Evolutionary conservation across 2,329 filamentous ascomycete species (phyloP).

Genomic region (Microcyclospora tardicrescens): DNA sequence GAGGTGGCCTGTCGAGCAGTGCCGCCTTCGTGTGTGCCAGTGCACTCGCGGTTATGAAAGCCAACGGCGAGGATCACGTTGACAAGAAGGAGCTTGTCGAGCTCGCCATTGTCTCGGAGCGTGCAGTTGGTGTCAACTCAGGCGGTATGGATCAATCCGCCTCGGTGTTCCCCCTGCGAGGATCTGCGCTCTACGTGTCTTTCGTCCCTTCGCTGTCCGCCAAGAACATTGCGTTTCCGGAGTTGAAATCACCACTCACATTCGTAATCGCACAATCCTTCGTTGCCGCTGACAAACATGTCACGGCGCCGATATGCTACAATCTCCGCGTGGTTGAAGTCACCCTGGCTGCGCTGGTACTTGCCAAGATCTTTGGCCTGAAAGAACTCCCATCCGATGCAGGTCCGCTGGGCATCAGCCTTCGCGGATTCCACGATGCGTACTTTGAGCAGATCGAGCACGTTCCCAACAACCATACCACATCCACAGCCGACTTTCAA

Average conservation of each 20-base stretch:
- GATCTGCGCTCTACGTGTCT: conserved; percentile 76
- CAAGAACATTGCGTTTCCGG: conserved; percentile 67
- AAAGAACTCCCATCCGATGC: conserved; percentile 61
- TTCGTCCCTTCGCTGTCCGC: conserved; percentile 71
- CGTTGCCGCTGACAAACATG: conserved; percentile 85
- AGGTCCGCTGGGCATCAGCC: conserved; percentile 67
- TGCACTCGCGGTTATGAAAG: conserved; percentile 73
- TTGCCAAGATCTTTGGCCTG: conserved; percentile 47
- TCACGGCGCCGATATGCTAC: conserved; percentile 86
- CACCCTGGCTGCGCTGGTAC: conserved; percentile 64
- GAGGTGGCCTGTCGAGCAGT: conserved; percentile 84
- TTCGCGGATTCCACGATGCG: conserved; percentile 75
- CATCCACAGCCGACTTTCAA: conserved; percentile 31
- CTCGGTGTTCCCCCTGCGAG: conserved; percentile 80
- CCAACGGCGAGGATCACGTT: conserved; percentile 64
- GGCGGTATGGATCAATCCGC: conserved; percentile 98
- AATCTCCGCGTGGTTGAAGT: conserved; percentile 95
- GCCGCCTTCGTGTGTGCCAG: conserved; percentile 88
- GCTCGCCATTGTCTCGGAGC: conserved; percentile 85
- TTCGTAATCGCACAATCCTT: conserved; percentile 94
- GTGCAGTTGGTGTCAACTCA: conserved; percentile 89
- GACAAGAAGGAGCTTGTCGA: conserved; percentile 89
- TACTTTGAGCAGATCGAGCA: conserved; percentile 51
- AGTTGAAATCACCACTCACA: conserved; percentile 66
- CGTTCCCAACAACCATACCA: conserved; percentile 36